These are phyloP conservation scores for Globisporangium ultimum DNA, from an alignment of 352 stramenopile species.

Conservation along the genomic window DNA sequence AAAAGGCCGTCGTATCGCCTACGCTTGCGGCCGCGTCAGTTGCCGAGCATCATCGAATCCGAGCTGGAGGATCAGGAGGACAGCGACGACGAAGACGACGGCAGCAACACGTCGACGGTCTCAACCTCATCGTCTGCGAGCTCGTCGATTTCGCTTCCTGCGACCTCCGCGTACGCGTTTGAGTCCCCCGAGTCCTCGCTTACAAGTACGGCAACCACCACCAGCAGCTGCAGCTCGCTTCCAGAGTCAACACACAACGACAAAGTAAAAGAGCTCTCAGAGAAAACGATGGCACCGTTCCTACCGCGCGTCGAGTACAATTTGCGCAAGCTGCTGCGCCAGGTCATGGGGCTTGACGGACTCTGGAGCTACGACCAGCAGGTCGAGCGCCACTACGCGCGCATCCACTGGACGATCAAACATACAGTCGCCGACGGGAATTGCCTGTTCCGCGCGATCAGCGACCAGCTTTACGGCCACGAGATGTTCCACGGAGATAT, in stretches of 20 bases:
- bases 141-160: slow-evolving; percentile 1
- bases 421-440: slow-evolving; percentile 39
- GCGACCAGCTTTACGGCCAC: slow-evolving; percentile 51
- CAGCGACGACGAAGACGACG: slow-evolving; percentile 2
- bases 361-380: slow-evolving; percentile 38
- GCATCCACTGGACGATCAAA: slow-evolving; percentile 27
- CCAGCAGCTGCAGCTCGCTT: not conserved
- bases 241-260: not conserved
- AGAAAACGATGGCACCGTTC: not conserved
- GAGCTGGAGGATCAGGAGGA: slow-evolving; percentile 11
- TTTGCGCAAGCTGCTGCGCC: slow-evolving; percentile 15
- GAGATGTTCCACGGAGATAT: slow-evolving; percentile 42
- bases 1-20: too few relatives aligned
- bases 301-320: slow-evolving; percentile 17
- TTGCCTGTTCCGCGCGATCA: slow-evolving; percentile 56
- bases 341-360: slow-evolving; percentile 14
- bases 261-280: too few relatives aligned
- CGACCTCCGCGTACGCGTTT: slow-evolving; percentile 1
- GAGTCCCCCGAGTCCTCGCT: slow-evolving; percentile 1
- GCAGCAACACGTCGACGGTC: slow-evolving; percentile 3
- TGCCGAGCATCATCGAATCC: slow-evolving; percentile 13
- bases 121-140: slow-evolving; percentile 1
- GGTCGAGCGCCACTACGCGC: slow-evolving; percentile 33
- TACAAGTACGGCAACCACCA: not conserved
- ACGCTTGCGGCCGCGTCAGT: not conserved